Percentiles rank a stretch among this genome's conserved stretches.
Conservation (phyloP, 2,329 filamentous ascomycete genomes). For the Pseudocercospora eumusae region DNA sequence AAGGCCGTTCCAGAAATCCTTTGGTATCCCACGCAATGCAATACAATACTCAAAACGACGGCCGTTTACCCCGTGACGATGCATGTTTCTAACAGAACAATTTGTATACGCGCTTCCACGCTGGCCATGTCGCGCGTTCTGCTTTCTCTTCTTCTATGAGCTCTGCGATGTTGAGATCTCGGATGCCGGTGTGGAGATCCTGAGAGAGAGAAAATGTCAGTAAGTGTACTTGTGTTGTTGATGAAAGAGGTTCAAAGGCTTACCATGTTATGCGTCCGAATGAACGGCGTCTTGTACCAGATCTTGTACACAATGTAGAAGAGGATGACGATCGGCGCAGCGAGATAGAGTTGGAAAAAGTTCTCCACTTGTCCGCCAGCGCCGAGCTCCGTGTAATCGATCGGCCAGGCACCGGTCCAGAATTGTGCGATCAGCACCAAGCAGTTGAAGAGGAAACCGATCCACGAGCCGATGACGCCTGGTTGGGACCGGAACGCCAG, state of each 20-base stretch:
- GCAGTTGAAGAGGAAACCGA: conserved; percentile 60
- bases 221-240: neutral
- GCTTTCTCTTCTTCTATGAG: conserved; percentile 77
- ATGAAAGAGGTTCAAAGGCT: neutral
- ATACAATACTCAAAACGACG: conserved; percentile 3
- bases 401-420: conserved; percentile 79
- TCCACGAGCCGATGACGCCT: conserved; percentile 63
- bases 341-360: conserved; percentile 40
- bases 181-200: conserved; percentile 79
- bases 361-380: conserved; percentile 23
- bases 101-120: conserved; percentile 54
- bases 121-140: conserved; percentile 61
- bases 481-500: conserved; percentile 61
- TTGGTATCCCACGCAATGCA: neutral
- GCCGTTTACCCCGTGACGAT: conserved; percentile 3
- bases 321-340: conserved; percentile 39
- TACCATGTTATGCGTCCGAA: conserved; percentile 69
- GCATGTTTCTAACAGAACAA: conserved; percentile 45
- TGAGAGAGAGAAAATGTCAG: neutral
- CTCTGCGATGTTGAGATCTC: conserved; percentile 79
- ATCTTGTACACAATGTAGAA: conserved; percentile 40
- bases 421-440: conserved; percentile 72
- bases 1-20: neutral
- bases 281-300: conserved; percentile 46
- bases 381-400: conserved; percentile 43